phyloP scores from a whole-genome alignment of 1,284 basidiomycete genomes.

The Leccinum laetum region DNA sequence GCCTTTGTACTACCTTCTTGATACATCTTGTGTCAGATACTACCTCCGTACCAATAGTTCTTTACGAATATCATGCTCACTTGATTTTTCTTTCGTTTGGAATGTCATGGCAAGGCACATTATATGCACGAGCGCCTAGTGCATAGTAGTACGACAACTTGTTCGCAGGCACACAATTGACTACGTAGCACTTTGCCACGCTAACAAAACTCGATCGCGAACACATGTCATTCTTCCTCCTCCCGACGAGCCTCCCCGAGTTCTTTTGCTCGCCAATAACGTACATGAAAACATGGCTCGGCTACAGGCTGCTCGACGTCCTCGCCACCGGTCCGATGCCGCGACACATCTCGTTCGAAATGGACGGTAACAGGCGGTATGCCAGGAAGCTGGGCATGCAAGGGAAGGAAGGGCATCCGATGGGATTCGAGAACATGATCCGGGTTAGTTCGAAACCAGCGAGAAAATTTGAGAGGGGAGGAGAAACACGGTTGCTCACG shows the following conservation, averaged over 20 bases:
- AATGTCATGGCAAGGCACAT: no score
- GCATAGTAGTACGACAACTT: background rate
- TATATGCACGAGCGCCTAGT: no score
- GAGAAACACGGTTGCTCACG: background rate
- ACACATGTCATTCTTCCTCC: constrained; percentile 6
- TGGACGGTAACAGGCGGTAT: constrained; percentile 97
- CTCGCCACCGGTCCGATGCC: constrained; percentile 87
- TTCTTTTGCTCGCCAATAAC: constrained; percentile 14
- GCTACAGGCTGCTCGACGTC: constrained; percentile 51
- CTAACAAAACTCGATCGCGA: background rate
- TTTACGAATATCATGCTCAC: no score
- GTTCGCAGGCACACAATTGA: background rate
- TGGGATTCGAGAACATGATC: constrained; percentile 84
- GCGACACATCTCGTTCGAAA: constrained; percentile 91
- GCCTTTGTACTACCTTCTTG: no score
- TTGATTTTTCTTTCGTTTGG: no score
- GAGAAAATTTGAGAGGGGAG: background rate
- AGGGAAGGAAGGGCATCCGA: constrained; percentile 78
- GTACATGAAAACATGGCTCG: constrained; percentile 24
- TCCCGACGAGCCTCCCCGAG: constrained; percentile 11
- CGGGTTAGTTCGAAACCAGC: constrained; percentile 57
- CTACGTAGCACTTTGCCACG: background rate
- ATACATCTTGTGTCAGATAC: no score
- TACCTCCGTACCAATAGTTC: no score
- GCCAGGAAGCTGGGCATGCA: constrained; percentile 71